phyloP scores from a whole-genome alignment of 805 yeast species.

The Metschnikowia baotianmanensis region DNA sequence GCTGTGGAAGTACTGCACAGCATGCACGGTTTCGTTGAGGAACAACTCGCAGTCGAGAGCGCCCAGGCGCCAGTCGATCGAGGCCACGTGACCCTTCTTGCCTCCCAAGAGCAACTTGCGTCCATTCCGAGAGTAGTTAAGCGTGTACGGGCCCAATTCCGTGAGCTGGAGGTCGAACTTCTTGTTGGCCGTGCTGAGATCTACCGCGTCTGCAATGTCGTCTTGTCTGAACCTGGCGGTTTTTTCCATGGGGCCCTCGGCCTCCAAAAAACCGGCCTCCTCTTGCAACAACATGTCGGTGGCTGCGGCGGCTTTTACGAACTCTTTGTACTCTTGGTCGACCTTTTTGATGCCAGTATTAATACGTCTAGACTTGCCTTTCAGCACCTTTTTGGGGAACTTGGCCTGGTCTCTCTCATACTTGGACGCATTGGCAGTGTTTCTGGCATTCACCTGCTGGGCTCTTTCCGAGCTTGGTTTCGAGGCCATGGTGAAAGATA shows the following conservation, averaged over 20 bases:
- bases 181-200: constrained; percentile 70
- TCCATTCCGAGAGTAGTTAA: constrained; percentile 86
- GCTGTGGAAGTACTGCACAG: constrained; percentile 86
- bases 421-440: constrained; percentile 10
- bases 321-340: constrained; percentile 72
- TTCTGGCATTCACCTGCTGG: neutral
- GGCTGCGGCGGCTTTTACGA: constrained; percentile 78
- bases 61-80: constrained; percentile 94
- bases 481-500: constrained; percentile 3
- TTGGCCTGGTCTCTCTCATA: constrained; percentile 17
- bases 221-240: constrained; percentile 82
- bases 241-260: constrained; percentile 88
- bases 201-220: constrained; percentile 76
- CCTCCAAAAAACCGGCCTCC: constrained; percentile 81
- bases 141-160: constrained; percentile 81
- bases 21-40: constrained; percentile 84
- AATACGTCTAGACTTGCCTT: constrained; percentile 15
- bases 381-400: constrained; percentile 15
- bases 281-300: constrained; percentile 86
- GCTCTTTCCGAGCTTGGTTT: constrained; percentile 2
- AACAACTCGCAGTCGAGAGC: constrained; percentile 75
- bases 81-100: constrained; percentile 89
- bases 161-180: constrained; percentile 68
- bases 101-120: constrained; percentile 84
- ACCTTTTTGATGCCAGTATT: constrained; percentile 52